Evolutionary conservation across 129 eudicot species (phyloP), one percentile per base, ranked within the genome.

Genomic region (Cynara cardunculus): DNA sequence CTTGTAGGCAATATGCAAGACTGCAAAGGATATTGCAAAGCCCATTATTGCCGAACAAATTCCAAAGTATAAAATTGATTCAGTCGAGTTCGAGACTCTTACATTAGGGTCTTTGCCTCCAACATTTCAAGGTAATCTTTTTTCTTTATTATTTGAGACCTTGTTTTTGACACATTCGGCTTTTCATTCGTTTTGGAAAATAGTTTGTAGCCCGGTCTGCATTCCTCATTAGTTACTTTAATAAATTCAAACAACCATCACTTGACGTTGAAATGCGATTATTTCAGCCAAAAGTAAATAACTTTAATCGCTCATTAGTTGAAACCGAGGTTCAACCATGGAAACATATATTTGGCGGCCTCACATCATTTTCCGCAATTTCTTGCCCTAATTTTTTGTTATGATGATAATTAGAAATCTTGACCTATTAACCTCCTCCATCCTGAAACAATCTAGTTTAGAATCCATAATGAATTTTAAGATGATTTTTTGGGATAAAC

Each of bases 1-100:
- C 81, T 71, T 46, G 6, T 41, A 93, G 97, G 96, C 97, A 68
- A 93, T 93, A 82, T 93, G 97, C 89, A 90, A 82, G 89, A 89
- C 93, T 64, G 97, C 97, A 4, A 89, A 86, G 82, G 87, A 89
- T n/a, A 93, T 93, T 75, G 97, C 97, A 3, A 87, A 85, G 77
- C 97, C 97, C 24, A 93, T 93, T 76, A 89, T 93, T 81, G 96
- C 90, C 1, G 96, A 93, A 78, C 97, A 93, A 89, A 90, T 90
- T 74, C 97, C 97, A 2, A 93, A 93, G 83, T 93, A 84, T 81
- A 90, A 93, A 83, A 86, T 93, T 73, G 96, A 90, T 59, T 87
- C 93, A 5, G 90, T 89, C 62, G 93, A 93, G 73, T 93, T 93
- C 65, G 87, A 90, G 78, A 71, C 90, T 65, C 87, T 93, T 74